phyloP scores from a whole-genome alignment of 768 basidiomycete genomes.

The Termitomyces sp. region DNA sequence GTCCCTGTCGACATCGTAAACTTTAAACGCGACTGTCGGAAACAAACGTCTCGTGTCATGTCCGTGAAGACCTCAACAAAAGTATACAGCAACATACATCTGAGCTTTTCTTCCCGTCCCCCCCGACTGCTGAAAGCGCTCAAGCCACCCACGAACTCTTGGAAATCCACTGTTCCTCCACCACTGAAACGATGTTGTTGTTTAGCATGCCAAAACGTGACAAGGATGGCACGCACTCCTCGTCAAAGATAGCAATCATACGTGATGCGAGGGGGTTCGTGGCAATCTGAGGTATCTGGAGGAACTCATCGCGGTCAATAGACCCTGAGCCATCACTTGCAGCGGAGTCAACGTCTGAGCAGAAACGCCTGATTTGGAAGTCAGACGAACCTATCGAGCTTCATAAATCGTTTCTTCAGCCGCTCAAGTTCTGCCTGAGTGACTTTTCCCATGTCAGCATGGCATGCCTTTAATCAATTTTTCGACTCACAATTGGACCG shows the following conservation, averaged over 20 bases:
- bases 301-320: constrained; percentile 97
- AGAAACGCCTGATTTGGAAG: background rate
- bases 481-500: constrained; percentile 87
- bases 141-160: constrained; percentile 96
- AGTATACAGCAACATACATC: constrained; percentile 53
- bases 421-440: constrained; percentile 91
- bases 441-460: constrained; percentile 47
- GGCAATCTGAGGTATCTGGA: constrained; percentile 98
- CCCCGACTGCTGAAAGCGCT: constrained; percentile 98
- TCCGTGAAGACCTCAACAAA: background rate
- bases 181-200: constrained; percentile 49
- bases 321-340: constrained; percentile 93
- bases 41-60: background rate
- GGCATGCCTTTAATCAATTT: background rate
- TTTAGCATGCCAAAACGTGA: constrained; percentile 4
- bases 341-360: background rate
- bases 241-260: constrained; percentile 99
- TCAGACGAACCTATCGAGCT: constrained; percentile 75
- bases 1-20: constrained; percentile 98
- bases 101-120: constrained; percentile 93
- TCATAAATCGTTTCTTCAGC: constrained; percentile 99
- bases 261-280: constrained; percentile 94
- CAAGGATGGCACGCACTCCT: constrained; percentile 68
- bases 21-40: constrained; percentile 91
- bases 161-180: constrained; percentile 97